Evolutionary conservation across 768 basidiomycete genomes (phyloP), one percentile per base, ranked within the genome.

Genomic region (Termitomyces sp.): DNA sequence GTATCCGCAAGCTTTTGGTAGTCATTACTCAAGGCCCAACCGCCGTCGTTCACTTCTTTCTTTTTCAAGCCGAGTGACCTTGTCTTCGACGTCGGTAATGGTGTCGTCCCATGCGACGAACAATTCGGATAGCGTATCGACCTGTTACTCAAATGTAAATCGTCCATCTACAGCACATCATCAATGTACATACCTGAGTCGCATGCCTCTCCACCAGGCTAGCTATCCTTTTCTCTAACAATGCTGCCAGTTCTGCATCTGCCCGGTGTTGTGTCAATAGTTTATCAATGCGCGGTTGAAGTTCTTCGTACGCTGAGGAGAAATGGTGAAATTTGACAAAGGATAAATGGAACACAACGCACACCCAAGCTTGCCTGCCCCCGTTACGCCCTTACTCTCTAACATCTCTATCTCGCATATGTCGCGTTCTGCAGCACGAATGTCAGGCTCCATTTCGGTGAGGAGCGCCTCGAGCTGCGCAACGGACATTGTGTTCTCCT

Each of bases 101-200:
- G 85, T 79, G 56, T 92, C 89, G 61, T 93, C 90, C 91, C 92
- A 94, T 14, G 82, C 82, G 7, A 94, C 87, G 59, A 94, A 93
- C 21, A 93, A 74, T 61, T 92, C 90, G 12, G 92, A 93, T 1
- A 93, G 76, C 1, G 84, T 82, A 64, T 92, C 91, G 9, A 91
- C 85, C 91, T 92, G 31, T 7, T 3, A 16, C 12, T n/a, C 23
- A 41, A 12, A 27, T 19, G 10, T 40, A 11, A 34, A 25, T 23
- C 2, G 1, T 21, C n/a, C 21, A 1, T 23, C 21, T 37, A 16
- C 48, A 12, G 25, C 25, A n/a, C 56, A 21, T 44, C 29, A 23
- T 32, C n/a, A 52, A 32, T 8, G 43, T 12, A 70, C 83, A 52
- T 60, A 90, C 90, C 68, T 88, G 86, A 8, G 81, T 84, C 5